Evolutionary conservation across 257 asterid species (phyloP).

Genomic region (Linaria vulgaris): DNA sequence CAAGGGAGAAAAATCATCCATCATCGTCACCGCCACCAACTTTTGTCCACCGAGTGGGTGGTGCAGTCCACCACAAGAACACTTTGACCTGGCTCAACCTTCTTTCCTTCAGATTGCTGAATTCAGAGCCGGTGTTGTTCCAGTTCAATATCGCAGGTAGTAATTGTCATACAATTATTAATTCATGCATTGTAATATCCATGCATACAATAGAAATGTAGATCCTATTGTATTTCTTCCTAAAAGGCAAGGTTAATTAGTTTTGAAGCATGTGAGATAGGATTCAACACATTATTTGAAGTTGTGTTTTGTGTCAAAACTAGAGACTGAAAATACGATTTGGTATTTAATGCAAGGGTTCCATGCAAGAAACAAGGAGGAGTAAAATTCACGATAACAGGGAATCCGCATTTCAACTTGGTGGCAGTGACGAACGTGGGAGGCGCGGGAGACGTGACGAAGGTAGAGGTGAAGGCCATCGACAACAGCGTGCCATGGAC

Average conservation of each 20-base stretch:
- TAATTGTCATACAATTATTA: not conserved
- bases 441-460: slow-evolving; percentile 44
- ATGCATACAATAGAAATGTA: too few species aligned
- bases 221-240: too few species aligned
- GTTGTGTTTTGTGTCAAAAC: too few species aligned
- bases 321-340: not conserved
- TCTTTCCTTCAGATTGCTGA: slow-evolving; percentile 43
- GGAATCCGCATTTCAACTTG: slow-evolving; percentile 42
- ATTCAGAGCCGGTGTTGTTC: slow-evolving; percentile 41
- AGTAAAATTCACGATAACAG: slow-evolving; percentile 37
- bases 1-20: slow-evolving; percentile 26
- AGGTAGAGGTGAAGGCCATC: slow-evolving; percentile 33
- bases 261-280: too few species aligned
- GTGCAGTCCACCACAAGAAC: slow-evolving; percentile 41
- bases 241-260: too few species aligned
- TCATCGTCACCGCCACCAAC: slow-evolving; percentile 42
- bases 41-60: slow-evolving; percentile 41
- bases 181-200: too few species aligned
- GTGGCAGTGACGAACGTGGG: slow-evolving; percentile 44
- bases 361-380: slow-evolving; percentile 57
- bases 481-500: slow-evolving; percentile 27
- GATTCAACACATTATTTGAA: too few species aligned
- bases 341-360: slow-evolving; percentile 30
- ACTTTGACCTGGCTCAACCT: slow-evolving; percentile 46
- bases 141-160: slow-evolving; percentile 42